phyloP scores from a whole-genome alignment of 768 basidiomycete genomes.

The Fomitopsis serialis region DNA sequence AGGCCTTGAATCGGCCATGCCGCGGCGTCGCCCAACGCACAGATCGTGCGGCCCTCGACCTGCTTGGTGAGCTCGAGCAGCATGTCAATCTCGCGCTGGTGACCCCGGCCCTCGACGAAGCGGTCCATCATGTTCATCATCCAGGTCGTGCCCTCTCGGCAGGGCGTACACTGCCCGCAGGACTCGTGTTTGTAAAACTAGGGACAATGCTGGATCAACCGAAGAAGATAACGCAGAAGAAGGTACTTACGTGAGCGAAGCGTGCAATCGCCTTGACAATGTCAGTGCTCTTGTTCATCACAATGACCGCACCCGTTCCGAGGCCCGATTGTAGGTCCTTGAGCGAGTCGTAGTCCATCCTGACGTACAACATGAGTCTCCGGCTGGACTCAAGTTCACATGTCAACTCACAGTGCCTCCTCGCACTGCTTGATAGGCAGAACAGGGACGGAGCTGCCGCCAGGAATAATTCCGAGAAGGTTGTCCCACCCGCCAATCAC shows the following conservation, averaged over 20 bases:
- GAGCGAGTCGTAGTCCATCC: constrained; percentile 98
- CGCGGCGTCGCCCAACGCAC: constrained; percentile 93
- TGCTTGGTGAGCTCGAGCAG: constrained; percentile 97
- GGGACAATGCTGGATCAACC: background rate
- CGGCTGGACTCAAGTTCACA: background rate
- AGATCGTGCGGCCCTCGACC: constrained; percentile 95
- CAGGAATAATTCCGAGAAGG: constrained; percentile 92
- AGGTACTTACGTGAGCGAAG: constrained; percentile 62
- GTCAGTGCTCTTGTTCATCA: constrained; percentile 98
- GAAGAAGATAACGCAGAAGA: background rate
- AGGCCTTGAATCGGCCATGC: constrained; percentile 99
- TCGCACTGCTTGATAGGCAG: constrained; percentile 78
- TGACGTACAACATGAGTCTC: constrained; percentile 19
- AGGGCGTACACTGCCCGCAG: constrained; percentile 95
- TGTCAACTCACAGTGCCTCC: constrained; percentile 73
- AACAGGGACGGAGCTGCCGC: constrained; percentile 92
- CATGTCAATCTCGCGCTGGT: constrained; percentile 96
- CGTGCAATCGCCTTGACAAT: constrained; percentile 92
- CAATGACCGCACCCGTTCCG: constrained; percentile 97
- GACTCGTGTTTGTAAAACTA: constrained; percentile 99
- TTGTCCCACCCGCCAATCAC: constrained; percentile 96
- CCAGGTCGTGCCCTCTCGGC: constrained; percentile 95
- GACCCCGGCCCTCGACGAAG: constrained; percentile 87
- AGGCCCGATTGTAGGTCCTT: constrained; percentile 96
- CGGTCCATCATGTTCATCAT: constrained; percentile 99